Evolutionary conservation across 805 yeast genomes (phyloP).

Genomic region (Candida maltosa): DNA sequence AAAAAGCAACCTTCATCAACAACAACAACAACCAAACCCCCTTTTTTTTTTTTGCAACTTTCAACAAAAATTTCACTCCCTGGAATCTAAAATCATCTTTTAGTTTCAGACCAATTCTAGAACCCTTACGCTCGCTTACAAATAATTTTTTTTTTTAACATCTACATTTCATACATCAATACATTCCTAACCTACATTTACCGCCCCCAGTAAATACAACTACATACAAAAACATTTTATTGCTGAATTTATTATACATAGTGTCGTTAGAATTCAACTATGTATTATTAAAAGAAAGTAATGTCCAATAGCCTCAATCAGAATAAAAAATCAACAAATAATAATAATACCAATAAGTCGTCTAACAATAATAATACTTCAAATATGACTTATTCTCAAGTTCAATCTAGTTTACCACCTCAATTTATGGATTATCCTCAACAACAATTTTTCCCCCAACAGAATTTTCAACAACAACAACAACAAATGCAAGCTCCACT

Average conservation of each 20-base stretch:
- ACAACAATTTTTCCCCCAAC: conserved; percentile 3
- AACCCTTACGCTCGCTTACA: background rate
- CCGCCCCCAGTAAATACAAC: background rate
- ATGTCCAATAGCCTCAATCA: conserved; percentile 3
- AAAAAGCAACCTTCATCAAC: no score
- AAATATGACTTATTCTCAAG: conserved; percentile 8
- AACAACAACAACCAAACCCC: no score
- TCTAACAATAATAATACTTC: background rate
- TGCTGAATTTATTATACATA: no score
- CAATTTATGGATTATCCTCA: conserved; percentile 5
- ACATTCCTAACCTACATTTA: background rate
- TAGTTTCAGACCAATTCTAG: no score
- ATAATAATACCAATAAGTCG: background rate
- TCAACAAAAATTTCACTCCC: no score
- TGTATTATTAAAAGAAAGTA: conserved; percentile 2
- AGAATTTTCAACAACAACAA: conserved; percentile 9
- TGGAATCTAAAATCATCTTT: no score
- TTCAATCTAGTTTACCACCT: conserved; percentile 4
- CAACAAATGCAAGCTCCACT: conserved; percentile 6
- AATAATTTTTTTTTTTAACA: background rate
- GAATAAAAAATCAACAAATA: background rate
- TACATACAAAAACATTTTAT: background rate
- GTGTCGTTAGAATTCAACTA: background rate
- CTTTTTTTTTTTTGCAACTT: no score
- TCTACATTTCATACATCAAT: background rate